phyloP scores from a whole-genome alignment of 2,329 filamentous ascomycete species.

The Camillea tinctor region DNA sequence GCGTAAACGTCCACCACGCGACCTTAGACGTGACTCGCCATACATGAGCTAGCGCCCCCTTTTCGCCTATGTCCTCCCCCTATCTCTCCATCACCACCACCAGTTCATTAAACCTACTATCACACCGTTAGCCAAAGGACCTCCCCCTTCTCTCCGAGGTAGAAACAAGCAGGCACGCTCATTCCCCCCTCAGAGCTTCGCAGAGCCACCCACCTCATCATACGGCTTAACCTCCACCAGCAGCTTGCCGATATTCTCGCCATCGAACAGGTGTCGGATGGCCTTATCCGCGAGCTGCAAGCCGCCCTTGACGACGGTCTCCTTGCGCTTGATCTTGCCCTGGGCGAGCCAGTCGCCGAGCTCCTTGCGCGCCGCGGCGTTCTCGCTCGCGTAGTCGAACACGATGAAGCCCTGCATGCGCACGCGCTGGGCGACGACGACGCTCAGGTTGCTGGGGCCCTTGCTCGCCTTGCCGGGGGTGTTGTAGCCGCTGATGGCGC shows the following conservation, averaged over 20 bases:
- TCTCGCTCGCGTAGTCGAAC: slow-evolving; percentile 63
- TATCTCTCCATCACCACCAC: too few species aligned
- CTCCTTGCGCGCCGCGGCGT: slow-evolving; percentile 56
- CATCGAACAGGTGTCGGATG: slow-evolving; percentile 63
- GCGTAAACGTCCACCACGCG: too few species aligned
- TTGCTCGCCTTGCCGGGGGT: slow-evolving; percentile 51
- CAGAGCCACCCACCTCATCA: slow-evolving; percentile 21
- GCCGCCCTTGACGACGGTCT: slow-evolving; percentile 70
- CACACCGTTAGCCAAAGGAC: neutral
- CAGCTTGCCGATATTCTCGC: slow-evolving; percentile 68
- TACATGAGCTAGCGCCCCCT: too few species aligned
- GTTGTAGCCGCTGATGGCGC: slow-evolving; percentile 70
- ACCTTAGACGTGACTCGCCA: too few species aligned
- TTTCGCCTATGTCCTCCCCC: too few species aligned
- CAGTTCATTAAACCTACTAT: neutral
- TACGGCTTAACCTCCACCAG: slow-evolving; percentile 52
- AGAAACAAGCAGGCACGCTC: too few species aligned
- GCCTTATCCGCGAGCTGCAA: slow-evolving; percentile 61
- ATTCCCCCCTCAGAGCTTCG: slow-evolving; percentile 31
- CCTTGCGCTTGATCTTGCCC: slow-evolving; percentile 70
- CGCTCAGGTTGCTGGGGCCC: slow-evolving; percentile 34
- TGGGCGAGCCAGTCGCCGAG: slow-evolving; percentile 67
- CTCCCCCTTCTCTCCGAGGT: neutral
- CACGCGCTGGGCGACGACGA: slow-evolving; percentile 43
- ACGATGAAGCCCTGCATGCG: slow-evolving; percentile 72